Conservation (phyloP, 2,329 filamentous ascomycete genomes). For the Aspergillus sp. region DNA sequence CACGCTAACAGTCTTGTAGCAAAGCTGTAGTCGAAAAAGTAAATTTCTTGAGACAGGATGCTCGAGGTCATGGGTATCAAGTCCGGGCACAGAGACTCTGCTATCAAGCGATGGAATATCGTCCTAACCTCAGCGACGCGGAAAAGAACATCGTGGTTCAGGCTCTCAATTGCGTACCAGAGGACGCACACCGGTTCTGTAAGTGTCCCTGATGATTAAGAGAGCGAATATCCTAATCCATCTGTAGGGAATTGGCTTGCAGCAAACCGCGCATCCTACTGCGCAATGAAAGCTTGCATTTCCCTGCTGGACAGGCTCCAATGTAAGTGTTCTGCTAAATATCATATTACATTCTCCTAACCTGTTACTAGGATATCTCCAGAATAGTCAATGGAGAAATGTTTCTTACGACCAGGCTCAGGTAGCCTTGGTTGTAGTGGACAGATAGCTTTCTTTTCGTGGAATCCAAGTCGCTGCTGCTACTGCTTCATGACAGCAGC, state of each 20-base stretch:
- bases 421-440: background rate
- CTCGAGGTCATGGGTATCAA: constrained; percentile 17
- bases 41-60: constrained; percentile 23
- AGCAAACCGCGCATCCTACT: constrained; percentile 20
- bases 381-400: background rate
- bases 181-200: constrained; percentile 27
- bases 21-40: constrained; percentile 17
- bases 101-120: constrained; percentile 23
- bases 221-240: constrained; percentile 7
- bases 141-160: constrained; percentile 22
- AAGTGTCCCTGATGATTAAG: constrained; percentile 12
- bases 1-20: constrained; percentile 7
- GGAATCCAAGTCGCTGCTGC: no score
- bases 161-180: constrained; percentile 14
- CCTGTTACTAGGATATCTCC: background rate
- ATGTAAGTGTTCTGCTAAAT: constrained; percentile 1
- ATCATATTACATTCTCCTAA: background rate
- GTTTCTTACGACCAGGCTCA: background rate
- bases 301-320: constrained; percentile 11
- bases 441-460: background rate
- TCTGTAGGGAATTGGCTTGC: constrained; percentile 23
- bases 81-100: constrained; percentile 19
- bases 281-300: constrained; percentile 23
- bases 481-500: no score
- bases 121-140: constrained; percentile 17